phyloP scores from a whole-genome alignment of 148 eudicot species.

The Rhododendron henanense region DNA sequence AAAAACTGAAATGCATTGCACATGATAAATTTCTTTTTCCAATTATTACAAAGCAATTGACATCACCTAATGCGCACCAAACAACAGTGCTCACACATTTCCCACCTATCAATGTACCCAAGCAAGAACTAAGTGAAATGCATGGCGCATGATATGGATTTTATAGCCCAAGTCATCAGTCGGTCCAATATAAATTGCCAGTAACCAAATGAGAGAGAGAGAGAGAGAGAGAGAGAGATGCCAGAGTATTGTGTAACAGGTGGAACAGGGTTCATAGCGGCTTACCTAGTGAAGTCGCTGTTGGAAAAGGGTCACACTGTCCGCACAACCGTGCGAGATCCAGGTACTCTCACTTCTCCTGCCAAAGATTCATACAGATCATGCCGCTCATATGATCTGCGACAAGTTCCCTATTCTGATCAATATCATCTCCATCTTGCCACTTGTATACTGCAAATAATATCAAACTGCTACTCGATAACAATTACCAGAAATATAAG shows the following conservation, averaged over 20 bases:
- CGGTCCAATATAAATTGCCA: background rate
- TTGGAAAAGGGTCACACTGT: constrained; percentile 66
- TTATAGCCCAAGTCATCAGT: background rate
- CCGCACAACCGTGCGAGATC: constrained; percentile 78
- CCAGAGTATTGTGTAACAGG: constrained; percentile 88
- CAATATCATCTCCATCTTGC: background rate
- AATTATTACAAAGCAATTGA: background rate
- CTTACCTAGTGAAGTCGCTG: constrained; percentile 63
- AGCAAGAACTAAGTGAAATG: background rate
- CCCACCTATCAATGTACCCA: background rate
- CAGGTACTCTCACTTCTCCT: constrained; percentile 44
- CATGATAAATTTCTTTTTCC: background rate
- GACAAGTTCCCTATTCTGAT: background rate
- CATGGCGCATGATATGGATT: background rate
- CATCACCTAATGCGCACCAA: background rate
- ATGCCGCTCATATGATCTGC: background rate
- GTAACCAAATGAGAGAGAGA: constrained; percentile 1
- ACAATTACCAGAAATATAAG: no score
- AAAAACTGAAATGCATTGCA: background rate
- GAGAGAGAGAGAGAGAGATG: constrained; percentile 37
- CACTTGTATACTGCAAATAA: background rate
- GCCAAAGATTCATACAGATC: background rate
- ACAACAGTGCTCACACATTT: constrained; percentile 1
- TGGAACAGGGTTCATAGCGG: constrained; percentile 89
- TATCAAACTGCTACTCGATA: background rate